Base-by-base conservation (phyloP, 2,329 filamentous ascomycete genomes). In the Curvularia verruculosa region DNA sequence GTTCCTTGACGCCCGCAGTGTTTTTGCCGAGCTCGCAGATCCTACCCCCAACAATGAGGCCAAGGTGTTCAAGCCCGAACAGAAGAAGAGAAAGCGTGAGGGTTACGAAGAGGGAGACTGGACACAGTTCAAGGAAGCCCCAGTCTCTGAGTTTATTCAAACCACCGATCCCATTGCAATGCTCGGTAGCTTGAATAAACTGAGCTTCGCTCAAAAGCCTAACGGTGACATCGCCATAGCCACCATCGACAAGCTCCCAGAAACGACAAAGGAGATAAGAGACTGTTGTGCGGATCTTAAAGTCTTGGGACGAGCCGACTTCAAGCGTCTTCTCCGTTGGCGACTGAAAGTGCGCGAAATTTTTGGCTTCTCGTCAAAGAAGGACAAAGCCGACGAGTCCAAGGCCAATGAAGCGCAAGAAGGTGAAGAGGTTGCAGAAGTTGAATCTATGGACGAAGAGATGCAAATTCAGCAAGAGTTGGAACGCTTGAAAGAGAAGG, bases 101-200 rank as follows among this genome's bases (percentile, higher is more conserved):
- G 95, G 95, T 83, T 99, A 99, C 65, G 94, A 98, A 65, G 95
- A 99, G 77, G 94, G 92, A 34, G 92, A 99, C 65, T 96, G 89
- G 76, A 94, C 87, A 4, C 91, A 96, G 69, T 96, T 90, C 81
- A 96, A 97, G 75, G 91, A 96, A 71, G 85, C 90, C 2, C 81
- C 91, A 0, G 94, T 93, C 0, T 95, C 89, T 74, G 92, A 97
- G 53, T 99, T 98, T 73, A 93, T 99, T 61, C 90, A 98, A 72
- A 96, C 92, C 0, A 87, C 85, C 0, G 95, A 99, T 71, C 95
- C 95, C 0, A 97, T 99, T 59, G 89, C 91, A 3, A 92, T 99
- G 69, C 84, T 99, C 1, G 96, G 92, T 49, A 86, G 85, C 54
- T 85, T 91, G 77, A 98, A 98, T 78, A 89, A 87, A 66, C 82